Evolutionary conservation across 805 yeast genomes (phyloP), one percentile per base, ranked within the genome.

Genomic region (Myxozyma geophila): DNA sequence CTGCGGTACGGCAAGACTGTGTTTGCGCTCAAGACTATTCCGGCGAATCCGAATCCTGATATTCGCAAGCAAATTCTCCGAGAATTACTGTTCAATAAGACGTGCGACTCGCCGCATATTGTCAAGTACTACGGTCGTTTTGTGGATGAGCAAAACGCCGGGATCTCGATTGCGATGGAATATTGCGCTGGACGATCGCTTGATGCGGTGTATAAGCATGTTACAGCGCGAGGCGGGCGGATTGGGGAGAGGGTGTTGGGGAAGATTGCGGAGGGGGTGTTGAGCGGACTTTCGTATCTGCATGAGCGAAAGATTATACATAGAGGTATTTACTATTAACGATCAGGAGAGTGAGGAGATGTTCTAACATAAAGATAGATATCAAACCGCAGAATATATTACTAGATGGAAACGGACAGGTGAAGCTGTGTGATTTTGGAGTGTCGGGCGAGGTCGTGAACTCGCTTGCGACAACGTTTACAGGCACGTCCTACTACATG

Each of bases 401-500:
- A 62, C 76, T 95, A 33, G 92, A 90, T 73, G 74, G 77, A 2
- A 70, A 79, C 19, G 99, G 99, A 2, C 87, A 89, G 72, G 92
- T 93, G 57, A 95, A 95, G 74, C 79, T 95, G 28, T 92, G 98
- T 77, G 99, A 95, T 76, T 95, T 95, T 78, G 99, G 99, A 23
- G 99, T 95, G 7, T 86, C 92, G 37, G 86, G 97, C 64, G 97
- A 92, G 73, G 81, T 95, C 57, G 73, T 93, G 39, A 89, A 95
- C 75, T 91, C 97, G 0, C 79, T 95, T 53, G 98, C 98, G 0
- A 90, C 97, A 0, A 95, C 99, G 0, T 95, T 92, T 73, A 95
- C 97, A 0, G 99, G 99, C 1, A 95, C 99, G 0, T 92, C 96
- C 10, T 93, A 90, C 74, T 95, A 95, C 76, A 95, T 95, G 99